Conservation (phyloP, 345 rosid genomes). For the Populus ilicifolia region DNA sequence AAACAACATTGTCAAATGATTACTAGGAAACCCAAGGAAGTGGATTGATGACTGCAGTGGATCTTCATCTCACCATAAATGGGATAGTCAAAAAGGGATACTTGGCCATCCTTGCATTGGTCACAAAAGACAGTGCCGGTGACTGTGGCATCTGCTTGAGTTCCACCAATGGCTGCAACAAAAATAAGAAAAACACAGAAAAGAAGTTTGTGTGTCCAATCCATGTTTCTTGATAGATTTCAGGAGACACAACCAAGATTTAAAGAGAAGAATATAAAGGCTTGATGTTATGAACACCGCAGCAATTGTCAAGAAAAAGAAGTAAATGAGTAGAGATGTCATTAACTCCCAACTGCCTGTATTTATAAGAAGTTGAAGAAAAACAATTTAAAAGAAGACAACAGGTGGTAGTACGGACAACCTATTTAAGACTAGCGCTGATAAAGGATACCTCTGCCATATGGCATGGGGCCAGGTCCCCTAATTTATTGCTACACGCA, state of each 20-base stretch:
- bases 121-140: slow-evolving; percentile 79
- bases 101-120: slow-evolving; percentile 84
- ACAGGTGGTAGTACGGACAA: neutral
- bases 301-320: slow-evolving; percentile 11
- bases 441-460: neutral
- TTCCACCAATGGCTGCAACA: slow-evolving; percentile 44
- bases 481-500: neutral
- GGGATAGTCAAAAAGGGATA: slow-evolving; percentile 74
- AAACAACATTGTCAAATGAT: neutral
- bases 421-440: slow-evolving; percentile 12
- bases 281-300: neutral
- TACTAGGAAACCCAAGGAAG: neutral
- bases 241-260: slow-evolving; percentile 1
- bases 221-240: slow-evolving; percentile 34
- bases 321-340: slow-evolving; percentile 6
- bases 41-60: neutral
- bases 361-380: slow-evolving; percentile 34
- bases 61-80: slow-evolving; percentile 40
- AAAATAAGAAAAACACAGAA: slow-evolving; percentile 43
- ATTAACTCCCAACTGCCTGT: slow-evolving; percentile 54
- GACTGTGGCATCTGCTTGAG: slow-evolving; percentile 54
- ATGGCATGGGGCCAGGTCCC: neutral
- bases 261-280: neutral
- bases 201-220: slow-evolving; percentile 29
- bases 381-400: neutral